phyloP scores from a whole-genome alignment of 208 protist genomes.

The Trichomonas gallinae region DNA sequence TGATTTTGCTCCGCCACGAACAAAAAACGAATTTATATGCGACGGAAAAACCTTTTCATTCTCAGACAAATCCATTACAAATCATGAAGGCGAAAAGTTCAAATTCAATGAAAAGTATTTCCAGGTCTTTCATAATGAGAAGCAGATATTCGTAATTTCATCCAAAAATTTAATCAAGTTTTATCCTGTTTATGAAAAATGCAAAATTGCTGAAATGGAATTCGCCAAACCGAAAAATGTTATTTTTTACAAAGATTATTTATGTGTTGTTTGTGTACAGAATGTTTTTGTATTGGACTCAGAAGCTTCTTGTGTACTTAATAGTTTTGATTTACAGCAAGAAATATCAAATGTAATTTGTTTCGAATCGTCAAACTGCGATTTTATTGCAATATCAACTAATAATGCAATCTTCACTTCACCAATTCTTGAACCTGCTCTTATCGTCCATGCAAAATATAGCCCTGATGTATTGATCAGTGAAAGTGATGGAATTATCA shows the following conservation, averaged over 20 bases:
- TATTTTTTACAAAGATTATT: neutral
- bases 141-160: no score
- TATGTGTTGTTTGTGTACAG: neutral
- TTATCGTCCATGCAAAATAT: neutral
- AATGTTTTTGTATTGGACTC: neutral
- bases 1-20: no score
- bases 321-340: neutral
- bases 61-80: no score
- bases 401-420: neutral
- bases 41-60: no score
- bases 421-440: neutral
- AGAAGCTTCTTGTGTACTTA: neutral
- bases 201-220: no score
- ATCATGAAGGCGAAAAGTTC: no score
- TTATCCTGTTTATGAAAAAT: no score
- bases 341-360: neutral
- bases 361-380: no score
- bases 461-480: neutral
- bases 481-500: neutral
- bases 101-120: no score
- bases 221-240: neutral
- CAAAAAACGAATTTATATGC: no score
- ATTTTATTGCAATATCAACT: neutral
- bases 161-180: no score
- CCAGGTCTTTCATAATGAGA: no score